Base-by-base conservation (phyloP, 1,139 yeast species). In the Suhomyces choctaworum region DNA sequence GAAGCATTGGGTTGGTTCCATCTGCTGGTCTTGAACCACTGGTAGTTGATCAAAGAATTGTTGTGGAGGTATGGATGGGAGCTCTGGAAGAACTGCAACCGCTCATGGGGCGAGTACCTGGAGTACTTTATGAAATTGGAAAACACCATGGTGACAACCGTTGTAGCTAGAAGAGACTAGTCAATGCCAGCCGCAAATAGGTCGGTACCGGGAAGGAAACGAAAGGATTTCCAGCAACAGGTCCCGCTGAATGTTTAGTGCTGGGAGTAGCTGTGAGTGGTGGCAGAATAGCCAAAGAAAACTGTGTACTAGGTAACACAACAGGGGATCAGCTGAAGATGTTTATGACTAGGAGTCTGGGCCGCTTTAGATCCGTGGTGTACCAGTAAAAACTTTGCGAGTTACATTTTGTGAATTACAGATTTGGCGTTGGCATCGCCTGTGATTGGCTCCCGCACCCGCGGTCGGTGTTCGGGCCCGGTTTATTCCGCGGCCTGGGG, bases 1-100 rank as follows among this genome's bases (percentile, higher is more conserved):
- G 60, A 60, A 31, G 65, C 64, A 10, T 60, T 66, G 12, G 55
- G 61, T 31, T 51, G 56, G 23, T 39, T 36, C 65, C 68, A 62
- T 20, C 39, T 39, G 16, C 37, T 47, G 21, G 46, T 52, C 40
- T 49, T 54, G 27, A 50, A 52, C 27, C 51, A 50, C 27, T 54
- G 46, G 40, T 52, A 56, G 13, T 51, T 45, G 8, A 46, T 42
- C 19, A 62, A 28, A 8, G 60, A 40, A 25, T 49, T 53, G 32
- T 52, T 45, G 30, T 50, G 43, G 33, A 67, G 54, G 49, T 67
- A 66, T 3, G 70, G 63, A 34, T 64, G 59, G 7, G 73, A 59
- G 36, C 68, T 60, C 44, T 65, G 73, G 46, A 70, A 70, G 48
- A 70, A 70, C 45, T 56, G 63, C 29, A 66, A 45, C 36, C 52